phyloP scores from a whole-genome alignment of 2,329 filamentous ascomycete species.

The Zymoseptoria brevis region DNA sequence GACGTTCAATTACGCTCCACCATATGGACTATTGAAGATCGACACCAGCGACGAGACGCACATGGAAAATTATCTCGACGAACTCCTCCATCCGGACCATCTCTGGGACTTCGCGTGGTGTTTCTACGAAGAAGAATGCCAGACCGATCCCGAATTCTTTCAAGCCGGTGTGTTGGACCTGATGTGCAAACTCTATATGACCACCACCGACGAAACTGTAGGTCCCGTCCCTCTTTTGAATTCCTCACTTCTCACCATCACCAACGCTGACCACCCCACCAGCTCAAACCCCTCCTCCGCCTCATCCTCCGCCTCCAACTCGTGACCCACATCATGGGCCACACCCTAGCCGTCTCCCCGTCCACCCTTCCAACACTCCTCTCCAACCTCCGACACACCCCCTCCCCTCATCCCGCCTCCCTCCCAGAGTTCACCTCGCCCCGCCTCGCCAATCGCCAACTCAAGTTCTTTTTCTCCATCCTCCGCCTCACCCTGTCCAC shows the following conservation, averaged over 20 bases:
- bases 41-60: slow-evolving; percentile 37
- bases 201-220: slow-evolving; percentile 33
- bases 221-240: slow-evolving; percentile 6
- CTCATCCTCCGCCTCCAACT: slow-evolving; percentile 41
- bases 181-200: slow-evolving; percentile 29
- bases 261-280: neutral
- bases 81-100: slow-evolving; percentile 34
- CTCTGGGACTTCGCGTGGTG: slow-evolving; percentile 36
- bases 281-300: slow-evolving; percentile 34
- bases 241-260: neutral
- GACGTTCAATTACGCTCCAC: slow-evolving; percentile 36
- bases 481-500: slow-evolving; percentile 37
- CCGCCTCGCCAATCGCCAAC: slow-evolving; percentile 41
- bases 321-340: slow-evolving; percentile 43
- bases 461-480: slow-evolving; percentile 43
- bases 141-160: slow-evolving; percentile 33
- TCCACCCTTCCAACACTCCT: slow-evolving; percentile 32
- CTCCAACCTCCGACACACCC: slow-evolving; percentile 32
- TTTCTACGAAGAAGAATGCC: slow-evolving; percentile 39
- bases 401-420: slow-evolving; percentile 11
- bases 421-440: slow-evolving; percentile 27
- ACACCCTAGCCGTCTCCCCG: slow-evolving; percentile 39
- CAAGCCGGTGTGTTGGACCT: slow-evolving; percentile 35
- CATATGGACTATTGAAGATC: slow-evolving; percentile 39
- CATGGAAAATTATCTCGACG: slow-evolving; percentile 39